Evolutionary conservation across 208 protist species (phyloP), one percentile per base, ranked within the genome.

Genomic region (Leishmania lainsoni): DNA sequence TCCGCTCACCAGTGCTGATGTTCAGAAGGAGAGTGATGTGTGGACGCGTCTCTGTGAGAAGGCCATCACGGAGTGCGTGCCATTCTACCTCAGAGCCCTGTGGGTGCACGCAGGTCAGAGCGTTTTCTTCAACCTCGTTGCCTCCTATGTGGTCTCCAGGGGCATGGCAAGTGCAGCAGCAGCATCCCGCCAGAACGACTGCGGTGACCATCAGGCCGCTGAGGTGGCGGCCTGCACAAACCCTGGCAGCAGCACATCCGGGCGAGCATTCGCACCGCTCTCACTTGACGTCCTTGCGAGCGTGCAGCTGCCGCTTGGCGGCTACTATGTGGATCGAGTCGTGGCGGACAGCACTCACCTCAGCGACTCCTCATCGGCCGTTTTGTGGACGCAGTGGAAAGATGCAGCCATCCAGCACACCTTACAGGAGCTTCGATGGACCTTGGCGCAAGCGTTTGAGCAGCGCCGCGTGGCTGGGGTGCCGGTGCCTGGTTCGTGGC

Each of bases 81-180:
- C 94, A 8, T 97, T 88, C 74, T 80, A 85, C 26, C 71, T 95
- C 71, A 90, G 90, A 29, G 81, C 80, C 10, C 79, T 97, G 66
- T 97, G 94, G 92, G 84, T 97, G 51, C 90, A 96, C 76, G 91
- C 91, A 0, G 94, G 85, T 3, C 94, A 97, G 72, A 95, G 92
- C 72, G 82, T 90, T 42, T 91, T 94, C 80, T 97, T 97, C 75
- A 97, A 97, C 80, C 26, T 91, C 9, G 61, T 83, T 48, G 87
- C 92, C 54, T 93, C 88, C 10, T 85, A 78, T 56, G 48, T 92
- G 22, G 81, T 79, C 9, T 65, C 75, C n/a, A 68, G 54, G 17
- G 61, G 61, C 12, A 49, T 77, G 61, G 20, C 71, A 48, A 26
- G 26, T 5, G n/a, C 22, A 20, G 45, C 54, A 22, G 45, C 52